Evolutionary conservation across 768 basidiomycete genomes (phyloP), one percentile per base, ranked within the genome.

Genomic region (Butyriboletus loyo): DNA sequence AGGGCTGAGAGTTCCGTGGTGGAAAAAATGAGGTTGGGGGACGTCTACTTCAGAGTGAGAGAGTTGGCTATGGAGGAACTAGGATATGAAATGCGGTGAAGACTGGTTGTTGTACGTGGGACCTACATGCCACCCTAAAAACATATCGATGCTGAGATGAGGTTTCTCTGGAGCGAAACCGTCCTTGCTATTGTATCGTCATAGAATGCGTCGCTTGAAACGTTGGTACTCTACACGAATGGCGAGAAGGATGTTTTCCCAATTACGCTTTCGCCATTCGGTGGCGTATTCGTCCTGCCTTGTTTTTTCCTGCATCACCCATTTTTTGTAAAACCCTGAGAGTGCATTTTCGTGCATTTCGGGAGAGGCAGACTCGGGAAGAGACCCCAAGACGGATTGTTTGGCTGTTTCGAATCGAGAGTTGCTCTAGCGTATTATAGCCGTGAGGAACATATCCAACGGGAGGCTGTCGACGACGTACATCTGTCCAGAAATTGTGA

Each of bases 401-500:
- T 86, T 88, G 31, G 82, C 88, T 9, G 78, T 75, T 63, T 89
- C 83, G 64, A 91, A 92, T n/a, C 90, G 84, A 10, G 77, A 74
- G 65, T 93, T 93, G 65, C 81, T 88, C 91, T 93, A 60, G 31
- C 32, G 42, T 37, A 44, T 31, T 14, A 13, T 15, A 14, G 7
- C 25, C 55, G 50, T 55, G 42, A 60, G 39, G 30, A 49, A 25
- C 34, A 36, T 37, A 30, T n/a, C 22, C 10, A 30, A 32, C 11
- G 31, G 19, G 40, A 39, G 35, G 30, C 7, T 21, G 22, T 22
- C 21, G 7, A 13, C n/a, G 10, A 61, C 87, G 58, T 64, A 92
- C 91, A 49, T 92, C 85, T 48, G 81, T 69, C 91, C 91, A 93
- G 66, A 90, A 93, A 17, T 76, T 71, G 50, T 92, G 86, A 55